These are phyloP conservation scores for Citrullus colocynthis DNA, from an alignment of 306 rosid species.

Conservation along the genomic window DNA sequence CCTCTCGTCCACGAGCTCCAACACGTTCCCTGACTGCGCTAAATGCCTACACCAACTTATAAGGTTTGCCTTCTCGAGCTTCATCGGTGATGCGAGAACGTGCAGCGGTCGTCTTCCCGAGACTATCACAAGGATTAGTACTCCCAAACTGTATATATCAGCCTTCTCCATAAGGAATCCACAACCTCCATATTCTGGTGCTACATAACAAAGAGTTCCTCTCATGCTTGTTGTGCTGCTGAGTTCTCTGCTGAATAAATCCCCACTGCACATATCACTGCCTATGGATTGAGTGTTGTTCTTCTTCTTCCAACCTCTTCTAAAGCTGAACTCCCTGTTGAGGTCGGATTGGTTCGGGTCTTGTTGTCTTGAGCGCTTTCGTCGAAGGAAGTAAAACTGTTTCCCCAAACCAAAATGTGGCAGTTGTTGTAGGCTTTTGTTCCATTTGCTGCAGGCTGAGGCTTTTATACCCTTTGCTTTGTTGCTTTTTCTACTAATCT, in stretches of 20 bases:
- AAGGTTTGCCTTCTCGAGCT: constrained; percentile 85
- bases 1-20: constrained; percentile 77
- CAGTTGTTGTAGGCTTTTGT: constrained; percentile 58
- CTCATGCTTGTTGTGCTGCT: constrained; percentile 98
- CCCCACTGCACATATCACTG: constrained; percentile 86
- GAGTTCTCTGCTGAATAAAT: constrained; percentile 81
- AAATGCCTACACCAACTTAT: constrained; percentile 90
- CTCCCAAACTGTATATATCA: constrained; percentile 87
- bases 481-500: constrained; percentile 58
- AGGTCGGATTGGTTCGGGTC: constrained; percentile 33
- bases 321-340: constrained; percentile 79
- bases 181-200: constrained; percentile 86
- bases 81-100: constrained; percentile 90
- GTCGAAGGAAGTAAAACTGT: constrained; percentile 34
- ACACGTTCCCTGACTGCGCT: constrained; percentile 63
- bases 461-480: constrained; percentile 36
- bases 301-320: constrained; percentile 79
- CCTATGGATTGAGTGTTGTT: constrained; percentile 38
- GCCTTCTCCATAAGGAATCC: constrained; percentile 83
- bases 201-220: constrained; percentile 83
- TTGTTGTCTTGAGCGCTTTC: constrained; percentile 32
- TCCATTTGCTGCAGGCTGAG: constrained; percentile 27
- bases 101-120: constrained; percentile 89
- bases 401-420: constrained; percentile 66
- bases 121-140: constrained; percentile 74